A percentile compares a stretch with the other conserved stretches of the same genome.
Conservation (phyloP, 805 yeast species). For the Wickerhamomyces strasburgensis region DNA sequence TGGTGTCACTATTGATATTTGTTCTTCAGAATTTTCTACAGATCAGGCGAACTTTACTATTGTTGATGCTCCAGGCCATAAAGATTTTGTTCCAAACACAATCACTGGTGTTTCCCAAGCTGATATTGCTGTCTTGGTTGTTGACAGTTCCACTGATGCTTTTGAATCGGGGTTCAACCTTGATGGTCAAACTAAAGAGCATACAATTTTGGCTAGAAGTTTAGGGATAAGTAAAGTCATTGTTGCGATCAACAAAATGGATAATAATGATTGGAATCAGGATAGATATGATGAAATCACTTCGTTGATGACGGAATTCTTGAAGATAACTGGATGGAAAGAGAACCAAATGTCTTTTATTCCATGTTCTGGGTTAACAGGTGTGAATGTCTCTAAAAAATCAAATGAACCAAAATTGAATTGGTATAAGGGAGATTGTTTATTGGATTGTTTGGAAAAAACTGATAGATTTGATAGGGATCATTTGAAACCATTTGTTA, state of each 20-base stretch:
- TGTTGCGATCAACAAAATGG: slow-evolving; percentile 94
- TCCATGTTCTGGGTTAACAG: slow-evolving; percentile 90
- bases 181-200: slow-evolving; percentile 95
- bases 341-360: slow-evolving; percentile 81
- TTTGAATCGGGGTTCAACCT: slow-evolving; percentile 93
- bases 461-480: slow-evolving; percentile 79
- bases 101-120: slow-evolving; percentile 94
- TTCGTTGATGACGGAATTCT: slow-evolving; percentile 74
- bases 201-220: slow-evolving; percentile 86
- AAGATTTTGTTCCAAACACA: slow-evolving; percentile 95
- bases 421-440: slow-evolving; percentile 64
- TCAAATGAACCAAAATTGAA: slow-evolving; percentile 44
- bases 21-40: slow-evolving; percentile 91
- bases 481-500: slow-evolving; percentile 81
- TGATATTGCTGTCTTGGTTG: slow-evolving; percentile 85
- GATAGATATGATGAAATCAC: slow-evolving; percentile 71
- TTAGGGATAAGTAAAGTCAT: slow-evolving; percentile 83
- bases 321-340: slow-evolving; percentile 83
- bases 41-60: slow-evolving; percentile 86
- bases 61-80: slow-evolving; percentile 94
- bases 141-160: slow-evolving; percentile 92
- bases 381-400: slow-evolving; percentile 84
- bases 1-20: slow-evolving; percentile 94
- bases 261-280: slow-evolving; percentile 85
- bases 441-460: slow-evolving; percentile 80